These are phyloP conservation scores for Diplodia intermedia DNA, from an alignment of 2,329 filamentous ascomycete genomes.

Conservation along the genomic window DNA sequence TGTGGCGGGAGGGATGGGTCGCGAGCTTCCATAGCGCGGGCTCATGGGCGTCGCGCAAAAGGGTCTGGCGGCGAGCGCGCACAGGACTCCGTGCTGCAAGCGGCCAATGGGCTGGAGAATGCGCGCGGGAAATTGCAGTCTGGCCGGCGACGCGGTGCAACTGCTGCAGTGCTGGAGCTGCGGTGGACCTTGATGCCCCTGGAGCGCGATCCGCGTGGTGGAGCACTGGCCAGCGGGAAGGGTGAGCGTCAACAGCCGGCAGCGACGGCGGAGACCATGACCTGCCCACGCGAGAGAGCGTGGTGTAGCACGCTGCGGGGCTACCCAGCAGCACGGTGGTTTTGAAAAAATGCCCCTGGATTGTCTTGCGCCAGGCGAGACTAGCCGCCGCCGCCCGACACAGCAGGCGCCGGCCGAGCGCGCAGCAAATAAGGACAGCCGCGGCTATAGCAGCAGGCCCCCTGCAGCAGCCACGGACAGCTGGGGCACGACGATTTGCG, in stretches of 20 bases:
- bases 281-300: constrained; percentile 2
- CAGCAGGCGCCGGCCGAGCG: background rate
- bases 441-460: constrained; percentile 20
- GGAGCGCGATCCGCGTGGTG: constrained; percentile 20
- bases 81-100: constrained; percentile 17
- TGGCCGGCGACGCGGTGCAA: constrained; percentile 13
- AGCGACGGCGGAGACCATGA: constrained; percentile 13
- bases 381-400: constrained; percentile 1
- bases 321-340: constrained; percentile 23
- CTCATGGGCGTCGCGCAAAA: constrained; percentile 32
- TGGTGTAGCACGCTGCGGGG: constrained; percentile 29
- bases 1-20: constrained; percentile 25
- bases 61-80: constrained; percentile 24
- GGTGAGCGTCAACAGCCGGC: constrained; percentile 18
- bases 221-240: constrained; percentile 24
- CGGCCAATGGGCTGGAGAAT: constrained; percentile 28
- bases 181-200: constrained; percentile 24
- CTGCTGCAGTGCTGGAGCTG: constrained; percentile 13
- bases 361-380: constrained; percentile 2
- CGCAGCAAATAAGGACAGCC: constrained; percentile 12
- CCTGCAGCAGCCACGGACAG: constrained; percentile 23
- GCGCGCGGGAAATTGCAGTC: constrained; percentile 31
- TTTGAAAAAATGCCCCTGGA: constrained; percentile 20
- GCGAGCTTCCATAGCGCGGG: constrained; percentile 30
- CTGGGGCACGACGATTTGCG: constrained; percentile 18